Conservation (phyloP, 1,139 yeast species). For the Scheffersomyces cryptocercus region DNA sequence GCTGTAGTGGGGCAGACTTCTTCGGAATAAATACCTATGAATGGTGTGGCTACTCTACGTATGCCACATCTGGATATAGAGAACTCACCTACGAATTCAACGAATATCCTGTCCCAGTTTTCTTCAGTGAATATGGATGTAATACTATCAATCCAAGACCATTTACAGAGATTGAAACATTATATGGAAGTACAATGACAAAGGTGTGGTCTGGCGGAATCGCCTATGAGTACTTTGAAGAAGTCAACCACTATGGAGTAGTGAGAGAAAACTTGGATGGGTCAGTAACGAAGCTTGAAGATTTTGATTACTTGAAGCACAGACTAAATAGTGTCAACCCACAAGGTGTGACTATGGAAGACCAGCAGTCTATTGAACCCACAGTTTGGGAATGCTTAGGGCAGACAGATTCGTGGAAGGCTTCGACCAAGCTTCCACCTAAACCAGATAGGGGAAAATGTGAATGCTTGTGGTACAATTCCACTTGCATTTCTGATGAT, state of each 20-base stretch:
- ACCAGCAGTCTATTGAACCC: neutral
- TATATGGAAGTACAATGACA: slow-evolving; percentile 36
- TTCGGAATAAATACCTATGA: slow-evolving; percentile 65
- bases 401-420: slow-evolving; percentile 37
- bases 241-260: slow-evolving; percentile 36
- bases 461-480: slow-evolving; percentile 51
- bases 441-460: slow-evolving; percentile 58
- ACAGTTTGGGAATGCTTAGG: slow-evolving; percentile 23
- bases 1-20: slow-evolving; percentile 41
- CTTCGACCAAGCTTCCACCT: slow-evolving; percentile 47
- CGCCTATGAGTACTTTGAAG: slow-evolving; percentile 41
- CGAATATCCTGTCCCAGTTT: slow-evolving; percentile 53
- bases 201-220: slow-evolving; percentile 46
- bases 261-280: slow-evolving; percentile 29
- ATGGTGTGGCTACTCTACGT: slow-evolving; percentile 68
- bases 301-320: slow-evolving; percentile 38
- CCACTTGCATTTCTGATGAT: slow-evolving; percentile 50
- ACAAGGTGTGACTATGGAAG: slow-evolving; percentile 17
- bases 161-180: slow-evolving; percentile 48
- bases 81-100: slow-evolving; percentile 52
- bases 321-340: slow-evolving; percentile 37
- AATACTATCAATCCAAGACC: slow-evolving; percentile 55
- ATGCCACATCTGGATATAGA: slow-evolving; percentile 54
- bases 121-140: slow-evolving; percentile 67
- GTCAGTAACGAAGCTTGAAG: slow-evolving; percentile 39